These are phyloP conservation scores for Dioscorea zingiberensis DNA, from an alignment of 106 monocot species.

Conservation along the genomic window DNA sequence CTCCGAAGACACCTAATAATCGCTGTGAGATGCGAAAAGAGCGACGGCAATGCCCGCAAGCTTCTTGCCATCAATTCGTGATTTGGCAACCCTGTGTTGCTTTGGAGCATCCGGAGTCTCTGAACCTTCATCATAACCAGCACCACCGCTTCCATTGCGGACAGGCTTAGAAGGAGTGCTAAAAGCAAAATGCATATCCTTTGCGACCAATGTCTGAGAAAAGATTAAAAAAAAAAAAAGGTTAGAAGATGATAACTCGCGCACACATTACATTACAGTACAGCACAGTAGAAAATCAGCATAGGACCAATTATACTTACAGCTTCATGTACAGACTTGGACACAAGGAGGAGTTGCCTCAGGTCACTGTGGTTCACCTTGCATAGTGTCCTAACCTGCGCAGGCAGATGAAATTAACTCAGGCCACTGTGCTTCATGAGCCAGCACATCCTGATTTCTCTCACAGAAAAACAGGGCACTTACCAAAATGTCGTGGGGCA, in stretches of 20 bases:
- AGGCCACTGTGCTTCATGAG: not conserved
- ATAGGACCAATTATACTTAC: conserved; percentile 14
- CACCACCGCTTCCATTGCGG: not conserved
- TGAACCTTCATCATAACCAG: not conserved
- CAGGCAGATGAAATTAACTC: not conserved
- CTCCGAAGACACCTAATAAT: not conserved
- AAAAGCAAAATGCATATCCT: conserved; percentile 31
- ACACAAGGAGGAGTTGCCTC: conserved; percentile 34
- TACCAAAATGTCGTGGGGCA: conserved; percentile 46
- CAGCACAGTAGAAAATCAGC: not conserved
- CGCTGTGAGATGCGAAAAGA: conserved; percentile 15
- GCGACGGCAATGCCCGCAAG: conserved; percentile 19
- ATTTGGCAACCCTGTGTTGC: conserved; percentile 27
- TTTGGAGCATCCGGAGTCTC: conserved; percentile 25
- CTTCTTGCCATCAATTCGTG: conserved; percentile 9
- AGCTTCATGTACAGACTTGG: conserved; percentile 32
- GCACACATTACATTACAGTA: not conserved
- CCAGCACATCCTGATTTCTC: not conserved
- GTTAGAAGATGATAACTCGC: not conserved
- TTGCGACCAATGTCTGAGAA: conserved; percentile 34
- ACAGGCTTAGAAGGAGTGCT: conserved; percentile 20
- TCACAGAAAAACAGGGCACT: not conserved
- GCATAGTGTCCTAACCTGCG: conserved; percentile 32
- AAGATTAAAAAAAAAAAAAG: not conserved
- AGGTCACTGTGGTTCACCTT: conserved; percentile 38